Conservation (phyloP, 2,329 filamentous ascomycete genomes). For the Sclerotinia nivalis region DNA sequence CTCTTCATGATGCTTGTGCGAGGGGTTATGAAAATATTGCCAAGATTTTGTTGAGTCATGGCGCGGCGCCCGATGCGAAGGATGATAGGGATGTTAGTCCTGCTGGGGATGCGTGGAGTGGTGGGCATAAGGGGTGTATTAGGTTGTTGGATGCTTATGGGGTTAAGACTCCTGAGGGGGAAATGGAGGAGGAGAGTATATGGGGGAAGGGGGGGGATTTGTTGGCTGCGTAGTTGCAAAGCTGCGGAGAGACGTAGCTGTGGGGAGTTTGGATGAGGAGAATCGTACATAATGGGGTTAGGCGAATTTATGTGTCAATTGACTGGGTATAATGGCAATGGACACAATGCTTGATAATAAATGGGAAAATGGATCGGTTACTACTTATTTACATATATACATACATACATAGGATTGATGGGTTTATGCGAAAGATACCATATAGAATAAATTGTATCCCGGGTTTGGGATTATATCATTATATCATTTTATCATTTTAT, state of each 20-base stretch:
- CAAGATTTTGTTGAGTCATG: slow-evolving; percentile 18
- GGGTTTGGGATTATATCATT: not conserved
- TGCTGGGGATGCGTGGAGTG: slow-evolving; percentile 1
- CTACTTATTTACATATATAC: not conserved
- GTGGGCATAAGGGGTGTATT: slow-evolving; percentile 3
- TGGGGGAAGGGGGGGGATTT: slow-evolving; percentile 9
- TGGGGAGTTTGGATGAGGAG: too few relatives aligned
- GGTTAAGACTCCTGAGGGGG: not conserved
- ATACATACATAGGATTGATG: not conserved
- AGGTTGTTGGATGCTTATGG: slow-evolving; percentile 16
- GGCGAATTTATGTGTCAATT: not conserved
- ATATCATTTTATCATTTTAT: not conserved
- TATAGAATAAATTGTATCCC: not conserved
- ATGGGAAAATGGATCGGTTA: not conserved
- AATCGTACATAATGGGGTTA: too few relatives aligned
- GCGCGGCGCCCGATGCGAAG: slow-evolving; percentile 7
- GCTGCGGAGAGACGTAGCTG: not conserved
- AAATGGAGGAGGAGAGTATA: slow-evolving; percentile 3
- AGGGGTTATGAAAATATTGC: slow-evolving; percentile 17
- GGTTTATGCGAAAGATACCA: slow-evolving; percentile 21
- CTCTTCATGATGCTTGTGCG: slow-evolving; percentile 20
- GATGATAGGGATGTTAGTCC: slow-evolving; percentile 18
- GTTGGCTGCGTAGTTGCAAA: not conserved
- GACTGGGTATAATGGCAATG: too few relatives aligned
- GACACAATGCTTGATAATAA: not conserved